A percentile compares a stretch with the other conserved stretches of the same genome.
These are phyloP conservation scores for Apiotrichum brassicae DNA, from an alignment of 1,284 basidiomycete species.

Conservation along the genomic window DNA sequence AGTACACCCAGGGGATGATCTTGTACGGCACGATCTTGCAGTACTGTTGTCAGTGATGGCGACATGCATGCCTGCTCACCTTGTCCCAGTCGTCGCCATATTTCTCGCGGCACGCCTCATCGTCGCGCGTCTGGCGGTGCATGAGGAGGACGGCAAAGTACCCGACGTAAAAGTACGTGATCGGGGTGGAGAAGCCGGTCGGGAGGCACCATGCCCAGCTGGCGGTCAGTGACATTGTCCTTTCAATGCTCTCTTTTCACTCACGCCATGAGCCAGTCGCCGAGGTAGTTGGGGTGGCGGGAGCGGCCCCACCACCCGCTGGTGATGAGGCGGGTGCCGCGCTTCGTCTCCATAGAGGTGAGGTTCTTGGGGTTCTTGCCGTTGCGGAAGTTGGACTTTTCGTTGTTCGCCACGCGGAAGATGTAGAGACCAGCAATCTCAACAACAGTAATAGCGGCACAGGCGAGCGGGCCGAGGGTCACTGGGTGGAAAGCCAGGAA, in stretches of 20 bases:
- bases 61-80: not conserved
- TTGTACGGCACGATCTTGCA: slow-evolving; percentile 74
- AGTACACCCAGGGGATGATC: slow-evolving; percentile 72
- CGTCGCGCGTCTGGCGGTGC: slow-evolving; percentile 86
- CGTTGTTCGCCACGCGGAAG: slow-evolving; percentile 80
- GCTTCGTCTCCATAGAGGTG: slow-evolving; percentile 71
- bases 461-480: slow-evolving; percentile 64
- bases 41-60: slow-evolving; percentile 43
- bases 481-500: slow-evolving; percentile 84
- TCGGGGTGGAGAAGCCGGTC: slow-evolving; percentile 81
- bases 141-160: slow-evolving; percentile 87
- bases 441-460: slow-evolving; percentile 59
- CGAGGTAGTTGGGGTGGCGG: slow-evolving; percentile 85
- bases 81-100: slow-evolving; percentile 80
- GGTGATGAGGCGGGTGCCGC: slow-evolving; percentile 83
- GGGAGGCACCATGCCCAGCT: slow-evolving; percentile 73
- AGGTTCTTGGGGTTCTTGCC: slow-evolving; percentile 92
- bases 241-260: slow-evolving; percentile 13
- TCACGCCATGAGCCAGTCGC: slow-evolving; percentile 51
- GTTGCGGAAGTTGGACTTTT: slow-evolving; percentile 94
- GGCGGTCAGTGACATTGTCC: too few relatives aligned
- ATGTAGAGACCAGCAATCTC: slow-evolving; percentile 82
- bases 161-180: slow-evolving; percentile 91
- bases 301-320: slow-evolving; percentile 97
- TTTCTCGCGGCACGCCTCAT: slow-evolving; percentile 86